Evolutionary conservation across 345 rosid species (phyloP), one percentile per base, ranked within the genome.

Genomic region (Limnanthes douglasii): DNA sequence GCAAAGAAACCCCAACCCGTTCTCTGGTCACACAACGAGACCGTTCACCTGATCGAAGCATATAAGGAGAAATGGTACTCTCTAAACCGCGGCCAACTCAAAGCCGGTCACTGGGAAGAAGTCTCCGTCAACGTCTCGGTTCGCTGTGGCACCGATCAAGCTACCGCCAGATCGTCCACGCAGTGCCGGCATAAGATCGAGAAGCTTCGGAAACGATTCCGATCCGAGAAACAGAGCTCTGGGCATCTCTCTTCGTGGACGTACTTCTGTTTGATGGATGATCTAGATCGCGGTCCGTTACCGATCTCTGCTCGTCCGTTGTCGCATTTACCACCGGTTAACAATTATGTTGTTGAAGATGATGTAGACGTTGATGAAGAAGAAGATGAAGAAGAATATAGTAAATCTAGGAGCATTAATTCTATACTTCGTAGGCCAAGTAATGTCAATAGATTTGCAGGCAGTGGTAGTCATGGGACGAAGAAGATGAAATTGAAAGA

Each of bases 161-260:
- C 56, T 10, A 38, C 60, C 15, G 34, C 54, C 0, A 66, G 75
- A 43, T 46, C 93, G 37, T 31, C 78, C 26, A 46, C 66, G 29
- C 88, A 79, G 65, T 82, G 84, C 58, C 68, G 82, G 30, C 93
- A 73, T 66, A 70, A 81, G 77, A 84, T 84, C 65, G 88, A 84
- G 70, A 84, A 79, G 69, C 65, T 84, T 51, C 81, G 88, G 18
- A 60, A 69, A 24, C 70, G 79, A 27, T 66, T 64, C 68, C 65
- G 79, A 47, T 34, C 75, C 1, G 85, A 75, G 59, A 54, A 51
- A 18, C 69, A 72, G 20, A 62, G 63, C 31, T 15, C 51, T 25
- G 56, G 65, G 8, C 31, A 37, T 0, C 30, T 47, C 18, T 43
- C 68, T 9, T 21, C 61, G 1, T 86, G 93, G 88, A 78, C 60